A percentile compares a stretch with the other conserved stretches of the same genome.
These are phyloP conservation scores for Psidium guajava DNA, from an alignment of 345 rosid species.

Conservation along the genomic window DNA sequence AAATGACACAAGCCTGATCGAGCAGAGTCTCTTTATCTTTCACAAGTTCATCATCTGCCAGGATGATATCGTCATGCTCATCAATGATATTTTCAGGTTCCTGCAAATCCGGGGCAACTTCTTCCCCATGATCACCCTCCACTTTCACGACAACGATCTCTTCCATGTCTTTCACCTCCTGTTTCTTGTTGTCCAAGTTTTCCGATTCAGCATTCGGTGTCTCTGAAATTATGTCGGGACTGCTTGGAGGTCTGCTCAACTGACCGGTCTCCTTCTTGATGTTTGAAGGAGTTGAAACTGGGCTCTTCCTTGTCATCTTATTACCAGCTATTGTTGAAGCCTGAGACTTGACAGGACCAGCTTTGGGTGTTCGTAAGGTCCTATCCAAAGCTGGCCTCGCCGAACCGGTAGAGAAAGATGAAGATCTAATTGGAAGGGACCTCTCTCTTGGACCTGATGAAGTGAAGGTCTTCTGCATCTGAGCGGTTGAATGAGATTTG, in stretches of 20 bases:
- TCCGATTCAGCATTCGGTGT: constrained; percentile 6
- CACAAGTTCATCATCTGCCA: background rate
- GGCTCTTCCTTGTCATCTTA: constrained; percentile 10
- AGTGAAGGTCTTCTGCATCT: constrained; percentile 22
- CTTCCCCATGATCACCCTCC: constrained; percentile 2
- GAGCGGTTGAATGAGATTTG: constrained; percentile 36
- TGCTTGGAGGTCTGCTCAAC: background rate
- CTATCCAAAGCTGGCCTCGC: constrained; percentile 13
- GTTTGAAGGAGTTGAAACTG: background rate
- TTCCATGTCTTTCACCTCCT: background rate
- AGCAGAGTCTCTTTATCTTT: background rate
- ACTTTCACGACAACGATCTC: background rate
- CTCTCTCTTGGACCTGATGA: constrained; percentile 22
- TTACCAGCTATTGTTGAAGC: background rate
- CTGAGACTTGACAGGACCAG: constrained; percentile 8
- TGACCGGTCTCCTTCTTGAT: constrained; percentile 4
- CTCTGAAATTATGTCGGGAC: background rate
- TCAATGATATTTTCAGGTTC: background rate
- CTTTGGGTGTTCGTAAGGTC: constrained; percentile 18
- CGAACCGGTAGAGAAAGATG: constrained; percentile 10
- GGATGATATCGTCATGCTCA: background rate
- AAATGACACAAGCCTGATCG: background rate
- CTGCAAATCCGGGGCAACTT: background rate
- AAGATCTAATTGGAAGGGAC: constrained; percentile 13
- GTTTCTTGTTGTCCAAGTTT: constrained; percentile 6